These are phyloP conservation scores for Colletotrichum sp. DNA, from an alignment of 2,329 filamentous ascomycete species.

Conservation along the genomic window DNA sequence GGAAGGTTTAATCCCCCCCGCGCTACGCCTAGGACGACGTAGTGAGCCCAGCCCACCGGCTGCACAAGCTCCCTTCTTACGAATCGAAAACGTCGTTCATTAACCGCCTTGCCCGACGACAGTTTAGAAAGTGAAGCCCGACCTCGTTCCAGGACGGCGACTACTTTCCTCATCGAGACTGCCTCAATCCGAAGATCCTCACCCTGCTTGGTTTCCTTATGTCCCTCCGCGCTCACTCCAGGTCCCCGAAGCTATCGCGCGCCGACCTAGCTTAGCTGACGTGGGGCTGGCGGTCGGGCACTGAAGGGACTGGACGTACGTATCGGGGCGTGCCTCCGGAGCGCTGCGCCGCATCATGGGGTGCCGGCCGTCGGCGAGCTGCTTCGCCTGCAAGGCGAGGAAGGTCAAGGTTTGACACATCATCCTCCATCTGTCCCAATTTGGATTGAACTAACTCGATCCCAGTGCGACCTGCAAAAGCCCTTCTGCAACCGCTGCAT, in stretches of 20 bases:
- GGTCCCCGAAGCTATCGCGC: neutral
- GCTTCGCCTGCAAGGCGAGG: conserved; percentile 10
- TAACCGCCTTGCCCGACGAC: neutral
- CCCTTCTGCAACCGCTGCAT: conserved; percentile 42
- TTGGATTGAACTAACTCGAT: neutral
- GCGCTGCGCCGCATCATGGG: conserved; percentile 18
- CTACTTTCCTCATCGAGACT: neutral
- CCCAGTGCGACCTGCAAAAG: conserved; percentile 43
- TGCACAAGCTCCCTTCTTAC: neutral
- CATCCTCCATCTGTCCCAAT: neutral
- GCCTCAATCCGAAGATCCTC: neutral
- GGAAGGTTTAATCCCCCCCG: neutral
- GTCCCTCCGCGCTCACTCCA: neutral
- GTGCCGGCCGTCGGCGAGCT: neutral
- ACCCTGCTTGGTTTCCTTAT: neutral
- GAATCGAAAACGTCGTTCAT: neutral
- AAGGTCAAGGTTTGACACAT: neutral
- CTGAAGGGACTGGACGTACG: neutral
- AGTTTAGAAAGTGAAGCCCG: neutral
- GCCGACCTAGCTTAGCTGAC: neutral
- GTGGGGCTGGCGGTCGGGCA: neutral
- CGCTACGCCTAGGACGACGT: neutral
- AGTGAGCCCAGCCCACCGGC: neutral
- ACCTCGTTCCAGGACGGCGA: neutral
- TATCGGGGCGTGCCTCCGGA: neutral